Evolutionary conservation across 1,284 basidiomycete species (phyloP).

Genomic region (Malassezia cuniculi): DNA sequence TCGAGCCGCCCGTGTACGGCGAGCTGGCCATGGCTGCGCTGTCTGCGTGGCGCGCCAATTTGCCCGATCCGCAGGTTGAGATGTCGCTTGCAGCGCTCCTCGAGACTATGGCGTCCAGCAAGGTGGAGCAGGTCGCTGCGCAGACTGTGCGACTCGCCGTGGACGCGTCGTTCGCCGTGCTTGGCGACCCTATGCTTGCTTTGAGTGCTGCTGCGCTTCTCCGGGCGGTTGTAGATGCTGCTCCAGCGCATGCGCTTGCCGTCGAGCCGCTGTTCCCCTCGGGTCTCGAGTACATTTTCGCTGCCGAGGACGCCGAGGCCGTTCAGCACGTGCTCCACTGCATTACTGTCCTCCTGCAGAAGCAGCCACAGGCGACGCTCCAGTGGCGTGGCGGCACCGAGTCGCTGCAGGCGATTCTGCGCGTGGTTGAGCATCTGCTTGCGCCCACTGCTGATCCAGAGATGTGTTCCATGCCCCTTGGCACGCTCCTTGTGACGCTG

Average conservation of each 20-base stretch:
- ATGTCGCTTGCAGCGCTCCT: slow-evolving; percentile 74
- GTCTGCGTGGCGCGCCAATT: slow-evolving; percentile 55
- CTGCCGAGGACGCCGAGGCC: slow-evolving; percentile 25
- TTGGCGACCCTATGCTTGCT: not conserved
- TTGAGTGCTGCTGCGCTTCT: slow-evolving; percentile 55
- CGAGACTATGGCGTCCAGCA: slow-evolving; percentile 49
- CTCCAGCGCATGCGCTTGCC: slow-evolving; percentile 61
- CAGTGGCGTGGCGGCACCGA: slow-evolving; percentile 46
- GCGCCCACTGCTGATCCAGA: slow-evolving; percentile 24
- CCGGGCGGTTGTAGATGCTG: slow-evolving; percentile 56
- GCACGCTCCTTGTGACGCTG: slow-evolving; percentile 84
- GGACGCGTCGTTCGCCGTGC: slow-evolving; percentile 54
- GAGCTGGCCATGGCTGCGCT: slow-evolving; percentile 51
- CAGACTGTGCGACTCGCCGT: slow-evolving; percentile 61
- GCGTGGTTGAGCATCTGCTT: slow-evolving; percentile 29
- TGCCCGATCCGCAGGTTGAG: slow-evolving; percentile 49
- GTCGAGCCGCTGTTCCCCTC: slow-evolving; percentile 24
- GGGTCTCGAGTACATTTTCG: slow-evolving; percentile 16
- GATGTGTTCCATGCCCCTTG: slow-evolving; percentile 77
- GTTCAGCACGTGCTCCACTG: slow-evolving; percentile 65
- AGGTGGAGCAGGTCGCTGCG: slow-evolving; percentile 59
- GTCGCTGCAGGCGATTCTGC: slow-evolving; percentile 25
- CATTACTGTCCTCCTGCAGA: slow-evolving; percentile 70
- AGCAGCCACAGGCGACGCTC: slow-evolving; percentile 67
- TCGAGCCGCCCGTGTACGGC: slow-evolving; percentile 19